phyloP scores from a whole-genome alignment of 1,284 basidiomycete species.

The Ceratobasidium papillatum region DNA sequence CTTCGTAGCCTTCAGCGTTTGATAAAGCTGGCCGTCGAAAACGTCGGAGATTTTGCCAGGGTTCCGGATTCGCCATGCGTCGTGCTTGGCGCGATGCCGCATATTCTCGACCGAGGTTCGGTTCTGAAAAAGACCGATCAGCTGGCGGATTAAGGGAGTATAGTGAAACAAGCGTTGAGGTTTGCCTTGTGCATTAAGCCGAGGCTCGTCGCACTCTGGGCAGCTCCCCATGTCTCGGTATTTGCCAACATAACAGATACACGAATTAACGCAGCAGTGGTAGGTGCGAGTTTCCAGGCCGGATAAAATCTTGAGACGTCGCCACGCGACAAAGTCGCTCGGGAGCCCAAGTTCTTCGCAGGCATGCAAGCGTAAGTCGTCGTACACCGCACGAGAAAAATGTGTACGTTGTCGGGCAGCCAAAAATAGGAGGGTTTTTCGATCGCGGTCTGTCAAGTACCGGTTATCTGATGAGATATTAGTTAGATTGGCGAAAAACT shows the following conservation, averaged over 20 bases:
- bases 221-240: conserved; percentile 16
- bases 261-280: no score
- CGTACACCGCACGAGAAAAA: no score
- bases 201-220: conserved; percentile 39
- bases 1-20: not conserved
- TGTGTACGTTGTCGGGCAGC: no score
- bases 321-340: no score
- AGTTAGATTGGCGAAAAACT: not conserved
- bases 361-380: no score
- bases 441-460: not conserved
- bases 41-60: conserved; percentile 45
- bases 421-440: no score
- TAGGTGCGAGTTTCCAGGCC: no score
- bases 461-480: not conserved
- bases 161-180: conserved; percentile 36
- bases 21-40: conserved; percentile 42
- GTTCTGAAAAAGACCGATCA: conserved; percentile 17
- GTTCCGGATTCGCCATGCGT: conserved; percentile 12
- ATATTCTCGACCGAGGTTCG: conserved; percentile 45
- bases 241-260: conserved; percentile 31
- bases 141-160: conserved; percentile 39
- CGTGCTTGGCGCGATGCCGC: conserved; percentile 45
- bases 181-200: conserved; percentile 11
- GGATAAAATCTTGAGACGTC: no score
- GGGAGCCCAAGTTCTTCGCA: no score